phyloP scores from a whole-genome alignment of 768 basidiomycete genomes.

The Asterophora lycoperdoides region DNA sequence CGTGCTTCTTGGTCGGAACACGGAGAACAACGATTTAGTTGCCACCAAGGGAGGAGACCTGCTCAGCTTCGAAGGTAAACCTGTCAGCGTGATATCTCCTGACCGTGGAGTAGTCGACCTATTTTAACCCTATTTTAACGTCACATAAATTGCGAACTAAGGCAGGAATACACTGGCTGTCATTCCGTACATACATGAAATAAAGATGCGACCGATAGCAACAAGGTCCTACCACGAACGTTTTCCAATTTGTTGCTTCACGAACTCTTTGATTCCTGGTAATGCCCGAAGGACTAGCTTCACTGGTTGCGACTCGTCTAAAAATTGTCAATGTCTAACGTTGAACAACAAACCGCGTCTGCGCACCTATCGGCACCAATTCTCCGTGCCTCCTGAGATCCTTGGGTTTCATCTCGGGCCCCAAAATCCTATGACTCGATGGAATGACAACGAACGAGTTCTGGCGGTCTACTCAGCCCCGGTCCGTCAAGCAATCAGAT shows the following conservation, averaged over 20 bases:
- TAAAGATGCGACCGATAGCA: background rate
- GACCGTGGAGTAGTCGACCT: conserved; percentile 22
- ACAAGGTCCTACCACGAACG: background rate
- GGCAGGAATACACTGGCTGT: background rate
- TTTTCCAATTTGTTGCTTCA: conserved; percentile 33
- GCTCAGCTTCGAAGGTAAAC: conserved; percentile 42
- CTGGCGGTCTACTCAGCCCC: conserved; percentile 34
- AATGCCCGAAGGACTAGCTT: conserved; percentile 67
- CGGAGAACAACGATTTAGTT: conserved; percentile 51
- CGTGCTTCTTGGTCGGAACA: conserved; percentile 32
- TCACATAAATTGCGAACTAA: background rate
- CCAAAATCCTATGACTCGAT: conserved; percentile 49
- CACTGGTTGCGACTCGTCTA: conserved; percentile 72
- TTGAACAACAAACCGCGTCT: background rate
- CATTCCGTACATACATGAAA: background rate
- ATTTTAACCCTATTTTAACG: conserved; percentile 13
- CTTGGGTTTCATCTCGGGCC: conserved; percentile 35
- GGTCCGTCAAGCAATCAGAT: background rate
- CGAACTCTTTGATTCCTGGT: conserved; percentile 57
- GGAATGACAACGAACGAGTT: conserved; percentile 72
- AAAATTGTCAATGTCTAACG: background rate
- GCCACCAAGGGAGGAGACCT: conserved; percentile 51
- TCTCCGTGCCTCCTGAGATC: conserved; percentile 61
- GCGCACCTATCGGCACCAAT: conserved; percentile 58
- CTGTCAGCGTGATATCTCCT: conserved; percentile 52